phyloP scores from a whole-genome alignment of 2,329 filamentous ascomycete species.

The Apiospora kogelbergensis region DNA sequence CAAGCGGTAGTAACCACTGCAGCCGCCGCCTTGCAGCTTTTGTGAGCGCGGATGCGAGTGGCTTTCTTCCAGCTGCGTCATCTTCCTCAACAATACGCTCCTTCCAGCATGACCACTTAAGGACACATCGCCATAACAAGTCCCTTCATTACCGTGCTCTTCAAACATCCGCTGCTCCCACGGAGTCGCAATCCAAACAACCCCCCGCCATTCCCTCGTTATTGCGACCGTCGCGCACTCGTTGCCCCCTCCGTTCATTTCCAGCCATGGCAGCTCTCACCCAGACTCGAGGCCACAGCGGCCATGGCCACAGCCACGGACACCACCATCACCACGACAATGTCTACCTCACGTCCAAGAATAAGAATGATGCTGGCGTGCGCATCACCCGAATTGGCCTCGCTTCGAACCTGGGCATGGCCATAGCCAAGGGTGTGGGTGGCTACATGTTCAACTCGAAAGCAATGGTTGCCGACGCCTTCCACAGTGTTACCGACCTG shows the following conservation, averaged over 20 bases:
- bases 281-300: conserved; percentile 50
- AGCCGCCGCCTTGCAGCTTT: neutral
- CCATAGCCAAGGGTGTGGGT: conserved; percentile 85
- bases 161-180: conserved; percentile 18
- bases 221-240: conserved; percentile 14
- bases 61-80: neutral
- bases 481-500: conserved; percentile 92
- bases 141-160: conserved; percentile 12
- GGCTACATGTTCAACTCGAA: conserved; percentile 96
- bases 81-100: neutral
- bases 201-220: conserved; percentile 5
- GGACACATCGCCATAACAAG: conserved; percentile 15
- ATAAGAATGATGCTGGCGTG: conserved; percentile 90
- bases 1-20: neutral
- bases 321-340: conserved; percentile 85
- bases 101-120: conserved; percentile 12
- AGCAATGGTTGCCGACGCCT: conserved; percentile 87
- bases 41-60: neutral
- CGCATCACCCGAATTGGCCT: conserved; percentile 89
- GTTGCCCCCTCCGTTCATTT: conserved; percentile 17
- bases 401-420: conserved; percentile 91
- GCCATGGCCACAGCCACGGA: conserved; percentile 56
- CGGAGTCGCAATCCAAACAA: neutral
- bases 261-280: conserved; percentile 35
- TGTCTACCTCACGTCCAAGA: conserved; percentile 74